Conservation (phyloP, 2,329 filamentous ascomycete genomes). For the Aspergillus fumigatiaffinis region DNA sequence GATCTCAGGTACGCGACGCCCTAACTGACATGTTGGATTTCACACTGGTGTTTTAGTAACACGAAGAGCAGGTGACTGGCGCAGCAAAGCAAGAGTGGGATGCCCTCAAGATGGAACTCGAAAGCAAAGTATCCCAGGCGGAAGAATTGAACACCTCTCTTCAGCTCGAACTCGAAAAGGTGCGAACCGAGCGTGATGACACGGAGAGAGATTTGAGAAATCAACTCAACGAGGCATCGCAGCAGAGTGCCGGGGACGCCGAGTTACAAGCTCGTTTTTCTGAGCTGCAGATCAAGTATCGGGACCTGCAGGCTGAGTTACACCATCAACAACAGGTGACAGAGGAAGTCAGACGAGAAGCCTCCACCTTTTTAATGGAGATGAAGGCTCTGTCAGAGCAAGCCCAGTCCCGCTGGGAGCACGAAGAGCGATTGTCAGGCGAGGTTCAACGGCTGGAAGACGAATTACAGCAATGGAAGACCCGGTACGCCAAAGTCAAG, state of each 20-base stretch:
- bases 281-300: constrained; percentile 58
- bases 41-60: constrained; percentile 2
- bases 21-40: neutral
- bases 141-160: constrained; percentile 75
- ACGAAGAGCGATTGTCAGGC: constrained; percentile 72
- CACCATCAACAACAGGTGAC: constrained; percentile 76
- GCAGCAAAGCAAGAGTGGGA: constrained; percentile 67
- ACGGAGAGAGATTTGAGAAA: constrained; percentile 61
- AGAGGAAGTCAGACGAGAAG: constrained; percentile 80
- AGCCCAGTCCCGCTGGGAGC: constrained; percentile 72
- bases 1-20: constrained; percentile 38
- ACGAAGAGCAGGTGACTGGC: constrained; percentile 42
- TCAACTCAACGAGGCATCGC: constrained; percentile 51
- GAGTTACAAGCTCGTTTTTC: constrained; percentile 60
- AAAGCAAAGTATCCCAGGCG: constrained; percentile 69
- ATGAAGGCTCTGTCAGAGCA: constrained; percentile 84
- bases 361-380: constrained; percentile 76
- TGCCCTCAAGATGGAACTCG: constrained; percentile 62
- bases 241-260: constrained; percentile 38
- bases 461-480: constrained; percentile 86
- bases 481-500: constrained; percentile 81
- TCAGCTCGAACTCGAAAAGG: constrained; percentile 70
- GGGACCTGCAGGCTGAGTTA: constrained; percentile 61
- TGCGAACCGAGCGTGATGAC: constrained; percentile 64
- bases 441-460: constrained; percentile 73